phyloP scores from a whole-genome alignment of 1,284 basidiomycete genomes.

The Trametes sp. region DNA sequence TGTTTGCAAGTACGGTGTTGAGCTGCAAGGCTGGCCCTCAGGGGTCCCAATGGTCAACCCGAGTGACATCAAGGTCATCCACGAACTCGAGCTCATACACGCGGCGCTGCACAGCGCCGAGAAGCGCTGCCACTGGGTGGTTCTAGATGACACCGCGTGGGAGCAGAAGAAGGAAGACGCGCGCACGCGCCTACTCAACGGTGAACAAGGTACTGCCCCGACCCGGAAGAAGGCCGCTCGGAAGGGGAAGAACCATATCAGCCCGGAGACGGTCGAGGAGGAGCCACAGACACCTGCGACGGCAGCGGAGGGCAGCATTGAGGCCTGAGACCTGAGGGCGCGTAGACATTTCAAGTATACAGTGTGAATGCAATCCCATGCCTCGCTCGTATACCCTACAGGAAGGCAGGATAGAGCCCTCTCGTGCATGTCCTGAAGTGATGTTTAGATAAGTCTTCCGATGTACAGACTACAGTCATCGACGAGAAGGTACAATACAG shows the following conservation, averaged over 20 bases:
- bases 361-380: too few relatives aligned
- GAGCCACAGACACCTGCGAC: neutral
- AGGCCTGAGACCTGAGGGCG: too few relatives aligned
- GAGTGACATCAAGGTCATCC: neutral
- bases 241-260: neutral
- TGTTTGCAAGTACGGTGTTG: neutral
- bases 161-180: neutral
- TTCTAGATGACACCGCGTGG: neutral
- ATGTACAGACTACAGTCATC: too few relatives aligned
- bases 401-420: too few relatives aligned
- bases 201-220: too few relatives aligned
- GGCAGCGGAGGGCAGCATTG: neutral
- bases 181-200: neutral
- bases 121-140: neutral
- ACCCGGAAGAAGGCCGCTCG: neutral
- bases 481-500: too few relatives aligned
- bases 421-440: too few relatives aligned
- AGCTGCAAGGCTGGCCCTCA: constrained; percentile 1
- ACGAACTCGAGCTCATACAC: neutral
- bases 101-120: neutral
- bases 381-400: too few relatives aligned
- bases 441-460: too few relatives aligned
- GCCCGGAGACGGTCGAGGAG: neutral
- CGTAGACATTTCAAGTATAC: too few relatives aligned
- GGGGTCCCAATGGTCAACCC: neutral